Evolutionary conservation across 768 basidiomycete species (phyloP).

Genomic region (Amylocystis lapponica): DNA sequence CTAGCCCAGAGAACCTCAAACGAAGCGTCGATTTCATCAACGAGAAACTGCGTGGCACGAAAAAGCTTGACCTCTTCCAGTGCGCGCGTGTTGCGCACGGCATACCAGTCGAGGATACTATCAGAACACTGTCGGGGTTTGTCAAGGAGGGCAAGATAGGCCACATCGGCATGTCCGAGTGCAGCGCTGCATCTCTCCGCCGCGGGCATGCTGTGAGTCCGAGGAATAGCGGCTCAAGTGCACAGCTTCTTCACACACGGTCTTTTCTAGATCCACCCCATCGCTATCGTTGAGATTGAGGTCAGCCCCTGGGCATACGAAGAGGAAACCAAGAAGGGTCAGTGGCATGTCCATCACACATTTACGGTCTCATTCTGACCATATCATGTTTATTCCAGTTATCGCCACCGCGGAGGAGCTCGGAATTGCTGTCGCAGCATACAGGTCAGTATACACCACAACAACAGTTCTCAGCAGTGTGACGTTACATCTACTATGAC

Average conservation of each 20-base stretch:
- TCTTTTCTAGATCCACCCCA: conserved; percentile 46
- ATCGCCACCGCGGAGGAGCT: conserved; percentile 49
- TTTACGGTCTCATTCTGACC: background rate
- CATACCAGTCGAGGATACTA: conserved; percentile 40
- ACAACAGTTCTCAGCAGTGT: background rate
- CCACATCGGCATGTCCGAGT: conserved; percentile 57
- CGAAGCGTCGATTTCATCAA: conserved; percentile 43
- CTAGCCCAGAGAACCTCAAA: conserved; percentile 35
- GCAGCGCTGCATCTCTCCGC: conserved; percentile 40
- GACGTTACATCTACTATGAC: background rate
- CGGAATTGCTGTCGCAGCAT: conserved; percentile 51
- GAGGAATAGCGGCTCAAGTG: no score
- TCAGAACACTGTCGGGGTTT: conserved; percentile 37
- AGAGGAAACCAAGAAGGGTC: conserved; percentile 41
- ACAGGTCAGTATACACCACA: conserved; percentile 37
- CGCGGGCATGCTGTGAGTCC: conserved; percentile 34
- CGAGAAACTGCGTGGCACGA: conserved; percentile 41
- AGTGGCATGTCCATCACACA: conserved; percentile 48
- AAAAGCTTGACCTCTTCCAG: conserved; percentile 58
- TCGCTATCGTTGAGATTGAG: conserved; percentile 63
- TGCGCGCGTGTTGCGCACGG: conserved; percentile 41
- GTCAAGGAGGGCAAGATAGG: conserved; percentile 51
- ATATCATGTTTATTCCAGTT: conserved; percentile 27
- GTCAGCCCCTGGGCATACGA: conserved; percentile 58
- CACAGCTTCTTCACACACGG: conserved; percentile 38